Conservation (phyloP, 1,284 basidiomycete genomes). For the Pseudozyma sp. region DNA sequence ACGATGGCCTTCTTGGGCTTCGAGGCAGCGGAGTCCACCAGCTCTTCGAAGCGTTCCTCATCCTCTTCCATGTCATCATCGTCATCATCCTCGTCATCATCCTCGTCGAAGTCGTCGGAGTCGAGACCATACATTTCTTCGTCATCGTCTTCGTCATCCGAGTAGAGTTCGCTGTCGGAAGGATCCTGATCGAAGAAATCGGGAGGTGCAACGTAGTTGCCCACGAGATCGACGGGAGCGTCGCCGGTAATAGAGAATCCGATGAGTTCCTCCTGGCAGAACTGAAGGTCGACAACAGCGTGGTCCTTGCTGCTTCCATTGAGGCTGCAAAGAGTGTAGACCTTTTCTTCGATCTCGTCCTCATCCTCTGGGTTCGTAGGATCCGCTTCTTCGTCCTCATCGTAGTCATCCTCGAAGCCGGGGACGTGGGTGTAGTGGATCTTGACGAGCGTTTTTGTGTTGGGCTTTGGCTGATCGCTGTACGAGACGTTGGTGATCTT, state of each 20-base stretch:
- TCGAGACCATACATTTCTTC: slow-evolving; percentile 70
- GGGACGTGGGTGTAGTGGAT: slow-evolving; percentile 74
- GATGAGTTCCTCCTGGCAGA: slow-evolving; percentile 77
- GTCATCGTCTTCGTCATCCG: slow-evolving; percentile 71
- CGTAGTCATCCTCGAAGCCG: slow-evolving; percentile 71
- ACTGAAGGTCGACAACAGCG: slow-evolving; percentile 73
- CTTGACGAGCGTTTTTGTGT: slow-evolving; percentile 79
- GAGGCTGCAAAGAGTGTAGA: slow-evolving; percentile 71
- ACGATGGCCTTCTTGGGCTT: slow-evolving; percentile 41
- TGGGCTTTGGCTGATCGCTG: slow-evolving; percentile 78
- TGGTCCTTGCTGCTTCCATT: slow-evolving; percentile 78
- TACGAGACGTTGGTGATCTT: slow-evolving; percentile 80
- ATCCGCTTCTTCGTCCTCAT: slow-evolving; percentile 70
- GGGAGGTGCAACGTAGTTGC: slow-evolving; percentile 82
- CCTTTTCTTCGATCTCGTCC: slow-evolving; percentile 70
- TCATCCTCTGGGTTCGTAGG: slow-evolving; percentile 68
- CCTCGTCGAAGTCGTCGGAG: slow-evolving; percentile 62
- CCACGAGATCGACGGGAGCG: slow-evolving; percentile 86
- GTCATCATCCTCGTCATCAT: slow-evolving; percentile 47
- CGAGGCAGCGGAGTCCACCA: slow-evolving; percentile 31
- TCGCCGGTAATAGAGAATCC: slow-evolving; percentile 82
- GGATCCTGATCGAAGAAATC: slow-evolving; percentile 71
- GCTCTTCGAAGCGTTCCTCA: slow-evolving; percentile 51
- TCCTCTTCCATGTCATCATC: slow-evolving; percentile 58
- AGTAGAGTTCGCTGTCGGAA: slow-evolving; percentile 56